Evolutionary conservation across 495 filamentous ascomycete species (phyloP), one percentile per base, ranked within the genome.

Genomic region (Neurospora discreta): DNA sequence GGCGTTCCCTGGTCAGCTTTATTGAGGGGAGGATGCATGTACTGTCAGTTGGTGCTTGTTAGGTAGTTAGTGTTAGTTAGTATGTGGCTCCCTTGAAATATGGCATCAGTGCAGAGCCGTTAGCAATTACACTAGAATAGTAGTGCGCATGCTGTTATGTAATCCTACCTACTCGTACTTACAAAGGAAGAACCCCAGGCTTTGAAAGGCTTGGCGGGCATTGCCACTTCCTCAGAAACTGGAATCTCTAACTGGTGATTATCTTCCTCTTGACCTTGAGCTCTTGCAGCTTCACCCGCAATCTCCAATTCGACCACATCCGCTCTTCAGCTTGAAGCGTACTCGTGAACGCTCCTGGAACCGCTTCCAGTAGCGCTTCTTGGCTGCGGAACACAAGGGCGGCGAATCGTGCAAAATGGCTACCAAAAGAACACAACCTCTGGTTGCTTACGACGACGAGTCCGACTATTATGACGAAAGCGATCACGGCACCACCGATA

Each of bases 1-100:
- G 3, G 82, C 72, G 16, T 77, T 77, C 69, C 75, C 74, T 18
- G 75, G 75, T 26, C 39, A 41, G 65, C 15, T 75, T 40, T 75
- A 77, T 68, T 72, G 65, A 71, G 33, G 15, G 30, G 52, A 18
- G 15, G 26, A 58, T 23, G 46, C 13, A 42, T 42, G n/a, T n/a
- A n/a, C n/a, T n/a, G n/a, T n/a, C n/a, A n/a, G n/a, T n/a, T n/a
- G n/a, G n/a, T n/a, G n/a, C n/a, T n/a, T n/a, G n/a, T n/a, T n/a
- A n/a, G n/a, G n/a, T 6, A 33, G 52, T 33, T 33, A 33, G 52
- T 33, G 15, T 26, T 2, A 18, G 52, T 65, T 65, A 65, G 52
- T 33, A 13, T 11, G 13, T 7, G 0, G 46, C 3, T 26, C 46
- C 0, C 1, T 15, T 26, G 10, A 0, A 3, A 23, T 26, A 26